A percentile compares a stretch with the other conserved stretches of the same genome.
phyloP scores from a whole-genome alignment of 331 rosid genomes.

The Phaseolus coccineus region DNA sequence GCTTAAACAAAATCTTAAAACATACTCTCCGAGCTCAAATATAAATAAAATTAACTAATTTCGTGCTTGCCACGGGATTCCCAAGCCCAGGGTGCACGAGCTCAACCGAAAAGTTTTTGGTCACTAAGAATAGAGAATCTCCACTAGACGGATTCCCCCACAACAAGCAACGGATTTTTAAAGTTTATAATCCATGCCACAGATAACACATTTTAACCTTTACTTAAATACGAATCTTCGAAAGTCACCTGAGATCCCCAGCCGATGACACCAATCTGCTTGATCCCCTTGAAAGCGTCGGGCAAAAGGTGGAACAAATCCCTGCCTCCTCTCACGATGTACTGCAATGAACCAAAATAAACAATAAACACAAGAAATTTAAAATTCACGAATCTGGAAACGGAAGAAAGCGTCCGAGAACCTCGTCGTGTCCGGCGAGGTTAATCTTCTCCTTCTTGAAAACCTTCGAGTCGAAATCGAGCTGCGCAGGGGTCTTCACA shows the following conservation, averaged over 20 bases:
- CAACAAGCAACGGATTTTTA: too few relatives aligned
- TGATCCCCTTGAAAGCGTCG: conserved; percentile 91
- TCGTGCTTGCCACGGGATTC: too few relatives aligned
- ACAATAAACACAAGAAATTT: not conserved
- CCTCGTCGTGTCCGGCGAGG: conserved; percentile 96
- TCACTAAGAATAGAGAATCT: too few relatives aligned
- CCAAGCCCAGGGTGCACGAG: too few relatives aligned
- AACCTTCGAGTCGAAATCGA: conserved; percentile 77
- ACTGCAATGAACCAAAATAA: conserved; percentile 48
- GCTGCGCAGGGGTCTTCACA: conserved; percentile 44
- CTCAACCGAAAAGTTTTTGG: too few relatives aligned
- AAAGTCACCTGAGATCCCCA: conserved; percentile 95
- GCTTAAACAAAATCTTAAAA: not conserved
- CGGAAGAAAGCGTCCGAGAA: not conserved
- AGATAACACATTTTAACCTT: not conserved
- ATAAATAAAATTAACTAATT: too few relatives aligned
- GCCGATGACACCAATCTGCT: conserved; percentile 97
- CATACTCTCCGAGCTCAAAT: not conserved
- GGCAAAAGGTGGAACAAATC: conserved; percentile 88
- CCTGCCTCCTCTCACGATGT: conserved; percentile 89
- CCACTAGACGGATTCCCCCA: too few relatives aligned
- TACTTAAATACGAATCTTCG: not conserved
- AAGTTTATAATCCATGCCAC: not conserved
- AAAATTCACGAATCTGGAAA: conserved; percentile 4
- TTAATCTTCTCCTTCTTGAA: conserved; percentile 88